Base-by-base conservation (phyloP, 2,329 filamentous ascomycete species). In the Microdochium bolleyi region DNA sequence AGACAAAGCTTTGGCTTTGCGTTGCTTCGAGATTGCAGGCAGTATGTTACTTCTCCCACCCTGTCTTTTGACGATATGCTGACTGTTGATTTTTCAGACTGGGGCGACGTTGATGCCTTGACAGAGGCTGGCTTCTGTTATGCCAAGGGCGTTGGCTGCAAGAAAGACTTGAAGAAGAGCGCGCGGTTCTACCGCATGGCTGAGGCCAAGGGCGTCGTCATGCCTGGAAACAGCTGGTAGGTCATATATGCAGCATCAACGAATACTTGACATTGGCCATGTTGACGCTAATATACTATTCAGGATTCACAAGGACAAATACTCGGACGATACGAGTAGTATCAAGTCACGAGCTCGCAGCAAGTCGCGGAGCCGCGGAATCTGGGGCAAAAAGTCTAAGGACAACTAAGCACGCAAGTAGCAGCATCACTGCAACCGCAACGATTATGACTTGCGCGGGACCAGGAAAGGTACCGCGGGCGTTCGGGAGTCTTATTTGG, bases 211-310 rank as follows among this genome's bases (percentile, higher is more conserved):
- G 94, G 94, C 7, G 92, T 96, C 77, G 95, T 84, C 70, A 97
- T 97, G 91, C 87, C 96, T 53, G 94, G 94, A 52, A 97, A 97
- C 68, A 96, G 91, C 76, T 99, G 94, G 92, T 96, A 77, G 66
- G 89, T 80, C 53, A 46, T 13, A 22, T 3, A 19, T 7, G 41
- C 19, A 16, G 10, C n/a, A 8, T 3, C 41, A 22, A 21, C 3
- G 19, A 24, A 10, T 21, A 55, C 44, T 30, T 21, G 21, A 8
- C 19, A 34, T n/a, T 5, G 24, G 7, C 48, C 48, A 24, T 25
- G 44, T 32, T 1, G 53, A 16, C 48, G 9, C 54, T 58, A 22
- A 54, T 53, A 14, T 50, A 38, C 16, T 52, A 48, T 49, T 10
- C 54, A 96, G 91, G 92, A 97, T 97, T 61, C 92, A 96, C 76